Conservation (phyloP, 140 eudicot genomes). For the Stevia rebaudiana region DNA sequence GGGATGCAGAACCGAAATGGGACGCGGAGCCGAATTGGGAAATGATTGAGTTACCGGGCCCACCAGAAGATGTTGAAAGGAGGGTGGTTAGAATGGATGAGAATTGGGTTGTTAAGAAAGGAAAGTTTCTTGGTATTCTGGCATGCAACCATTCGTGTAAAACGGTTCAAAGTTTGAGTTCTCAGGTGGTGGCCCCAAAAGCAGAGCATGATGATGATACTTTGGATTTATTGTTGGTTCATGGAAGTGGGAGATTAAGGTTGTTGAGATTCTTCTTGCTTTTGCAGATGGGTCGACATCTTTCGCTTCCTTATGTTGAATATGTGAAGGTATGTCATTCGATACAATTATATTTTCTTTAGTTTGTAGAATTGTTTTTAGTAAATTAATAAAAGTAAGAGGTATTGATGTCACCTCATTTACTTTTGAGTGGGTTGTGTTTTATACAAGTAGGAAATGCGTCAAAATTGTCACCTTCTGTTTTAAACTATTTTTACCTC, state of each 20-base stretch:
- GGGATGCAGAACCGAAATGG: slow-evolving; percentile 99
- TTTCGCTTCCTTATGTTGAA: slow-evolving; percentile 87
- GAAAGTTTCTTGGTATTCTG: slow-evolving; percentile 82
- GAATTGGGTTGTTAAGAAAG: slow-evolving; percentile 80
- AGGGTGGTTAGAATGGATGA: slow-evolving; percentile 39
- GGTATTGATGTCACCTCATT: not conserved
- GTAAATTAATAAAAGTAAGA: not conserved
- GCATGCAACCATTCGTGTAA: slow-evolving; percentile 93
- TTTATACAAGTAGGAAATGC: not conserved
- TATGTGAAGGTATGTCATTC: slow-evolving; percentile 83
- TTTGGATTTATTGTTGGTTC: slow-evolving; percentile 84
- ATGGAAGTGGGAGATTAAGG: slow-evolving; percentile 79
- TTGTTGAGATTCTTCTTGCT: slow-evolving; percentile 69
- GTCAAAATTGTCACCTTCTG: no score
- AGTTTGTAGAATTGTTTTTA: not conserved
- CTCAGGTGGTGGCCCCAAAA: slow-evolving; percentile 95
- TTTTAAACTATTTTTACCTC: no score
- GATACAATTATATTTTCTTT: not conserved
- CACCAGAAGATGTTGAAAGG: slow-evolving; percentile 43
- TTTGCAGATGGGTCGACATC: slow-evolving; percentile 82
- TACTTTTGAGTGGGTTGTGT: not conserved
- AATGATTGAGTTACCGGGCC: slow-evolving; percentile 69
- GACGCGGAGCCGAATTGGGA: slow-evolving; percentile 73
- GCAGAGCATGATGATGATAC: slow-evolving; percentile 90
- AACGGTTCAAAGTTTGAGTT: slow-evolving; percentile 96